A percentile compares a stretch with the other conserved stretches of the same genome.
phyloP scores from a whole-genome alignment of 345 rosid genomes.

The Lenwebbia sp. region DNA sequence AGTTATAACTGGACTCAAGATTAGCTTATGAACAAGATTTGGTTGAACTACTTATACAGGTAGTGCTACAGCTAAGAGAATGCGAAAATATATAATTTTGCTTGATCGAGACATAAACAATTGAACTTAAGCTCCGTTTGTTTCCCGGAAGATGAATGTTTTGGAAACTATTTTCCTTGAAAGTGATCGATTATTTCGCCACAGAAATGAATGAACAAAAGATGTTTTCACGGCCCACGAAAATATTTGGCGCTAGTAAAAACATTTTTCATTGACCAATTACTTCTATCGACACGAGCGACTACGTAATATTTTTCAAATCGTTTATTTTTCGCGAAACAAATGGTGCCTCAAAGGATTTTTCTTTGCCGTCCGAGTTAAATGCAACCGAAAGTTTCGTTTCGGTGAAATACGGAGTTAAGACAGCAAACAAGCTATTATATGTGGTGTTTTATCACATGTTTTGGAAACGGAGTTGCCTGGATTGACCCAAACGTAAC shows the following conservation, averaged over 20 bases:
- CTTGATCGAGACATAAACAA: background rate
- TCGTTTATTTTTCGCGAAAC: too few relatives aligned
- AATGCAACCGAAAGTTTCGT: background rate
- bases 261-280: too few relatives aligned
- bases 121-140: too few relatives aligned
- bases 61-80: background rate
- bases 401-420: background rate
- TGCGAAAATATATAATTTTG: background rate
- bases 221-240: too few relatives aligned
- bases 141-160: too few relatives aligned
- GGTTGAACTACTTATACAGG: background rate
- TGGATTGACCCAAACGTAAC: background rate
- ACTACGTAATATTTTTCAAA: too few relatives aligned
- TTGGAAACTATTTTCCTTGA: too few relatives aligned
- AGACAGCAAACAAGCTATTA: background rate
- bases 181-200: too few relatives aligned
- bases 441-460: background rate
- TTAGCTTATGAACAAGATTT: background rate
- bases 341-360: background rate
- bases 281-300: too few relatives aligned
- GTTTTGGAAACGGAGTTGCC: background rate
- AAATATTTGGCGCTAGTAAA: too few relatives aligned
- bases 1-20: background rate
- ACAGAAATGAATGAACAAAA: too few relatives aligned
- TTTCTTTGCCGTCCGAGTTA: background rate